A percentile compares a stretch with the other conserved stretches of the same genome.
phyloP scores from a whole-genome alignment of 768 basidiomycete species.

The Candolleomyces efflorescens region DNA sequence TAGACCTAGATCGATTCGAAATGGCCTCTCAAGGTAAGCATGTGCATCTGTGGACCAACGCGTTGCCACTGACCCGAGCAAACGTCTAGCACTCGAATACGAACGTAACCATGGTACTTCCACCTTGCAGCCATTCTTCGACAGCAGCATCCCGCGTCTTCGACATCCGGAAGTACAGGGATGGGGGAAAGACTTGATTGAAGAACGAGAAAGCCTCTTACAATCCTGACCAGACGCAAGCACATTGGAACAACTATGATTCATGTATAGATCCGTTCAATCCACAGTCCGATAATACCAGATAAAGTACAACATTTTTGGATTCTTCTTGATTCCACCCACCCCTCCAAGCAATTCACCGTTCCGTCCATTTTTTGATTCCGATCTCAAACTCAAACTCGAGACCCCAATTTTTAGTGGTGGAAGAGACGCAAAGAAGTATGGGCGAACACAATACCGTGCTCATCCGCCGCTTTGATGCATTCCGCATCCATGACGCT shows the following conservation, averaged over 20 bases:
- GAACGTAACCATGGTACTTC: constrained; percentile 46
- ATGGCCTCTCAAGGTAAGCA: constrained; percentile 76
- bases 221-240: background rate
- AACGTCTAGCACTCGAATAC: constrained; percentile 61
- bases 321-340: constrained; percentile 4
- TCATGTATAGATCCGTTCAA: no score
- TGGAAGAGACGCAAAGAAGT: constrained; percentile 89
- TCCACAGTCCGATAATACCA: background rate
- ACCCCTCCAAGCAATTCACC: background rate
- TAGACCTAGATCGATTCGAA: constrained; percentile 84
- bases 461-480: constrained; percentile 94
- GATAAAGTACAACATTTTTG: constrained; percentile 3
- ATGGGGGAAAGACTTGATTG: constrained; percentile 61
- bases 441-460: constrained; percentile 87
- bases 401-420: constrained; percentile 42
- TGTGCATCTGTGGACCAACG: background rate
- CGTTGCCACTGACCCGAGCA: background rate
- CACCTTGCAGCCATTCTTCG: constrained; percentile 72
- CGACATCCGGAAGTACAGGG: constrained; percentile 65
- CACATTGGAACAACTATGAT: background rate
- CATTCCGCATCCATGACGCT: constrained; percentile 98
- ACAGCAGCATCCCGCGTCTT: constrained; percentile 70
- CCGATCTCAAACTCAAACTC: background rate
- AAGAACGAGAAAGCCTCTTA: constrained; percentile 37
- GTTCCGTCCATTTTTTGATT: constrained; percentile 6